Evolutionary conservation across 768 basidiomycete species (phyloP), one percentile per base, ranked within the genome.

Genomic region (Tricholoma furcatifolium): DNA sequence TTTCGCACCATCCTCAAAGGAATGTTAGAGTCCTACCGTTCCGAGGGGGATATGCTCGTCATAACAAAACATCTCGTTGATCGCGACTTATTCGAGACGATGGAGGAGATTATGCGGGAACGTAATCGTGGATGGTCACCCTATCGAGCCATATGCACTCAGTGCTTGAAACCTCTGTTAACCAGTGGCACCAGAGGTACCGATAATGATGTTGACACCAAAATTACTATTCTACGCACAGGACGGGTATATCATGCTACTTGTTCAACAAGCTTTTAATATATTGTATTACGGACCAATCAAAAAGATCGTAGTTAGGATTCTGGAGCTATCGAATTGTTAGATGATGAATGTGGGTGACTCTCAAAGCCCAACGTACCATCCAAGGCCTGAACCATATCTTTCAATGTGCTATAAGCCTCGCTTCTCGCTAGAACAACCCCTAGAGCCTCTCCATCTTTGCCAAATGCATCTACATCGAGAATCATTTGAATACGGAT

Each of bases 21-120:
- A n/a, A 99, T 98, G 92, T 70, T 98, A 61, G 93, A 96, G 63
- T 88, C 93, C 2, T 98, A 98, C 71, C 84, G 88, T 35, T 84
- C 88, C 3, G 95, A 99, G 58, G 91, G 90, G 23, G 95, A 98
- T 59, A 83, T 95, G 78, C 74, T 98, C 21, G 70, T 77, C 39
- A 93, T 96, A 61, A 89, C 93, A 20, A 91, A 88, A 57, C 83
- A 84, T 54, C 72, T 98, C 41, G 74, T 94, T 39, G 81, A 88
- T 56, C 79, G 87, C 30, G 96, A 98, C 66, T 70, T 96, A 43
- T 94, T 91, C 58, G 82, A 85, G 50, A 79, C 80, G 0, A 73
- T 95, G 42, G 82, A 85, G 34, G 74, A 83, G 51, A 70, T 84
- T 36, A 73, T 78, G 10, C 75, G 70, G 40, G 84, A 84, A 60